phyloP scores from a whole-genome alignment of 495 filamentous ascomycete species.

The Lineolata rhizophorae region DNA sequence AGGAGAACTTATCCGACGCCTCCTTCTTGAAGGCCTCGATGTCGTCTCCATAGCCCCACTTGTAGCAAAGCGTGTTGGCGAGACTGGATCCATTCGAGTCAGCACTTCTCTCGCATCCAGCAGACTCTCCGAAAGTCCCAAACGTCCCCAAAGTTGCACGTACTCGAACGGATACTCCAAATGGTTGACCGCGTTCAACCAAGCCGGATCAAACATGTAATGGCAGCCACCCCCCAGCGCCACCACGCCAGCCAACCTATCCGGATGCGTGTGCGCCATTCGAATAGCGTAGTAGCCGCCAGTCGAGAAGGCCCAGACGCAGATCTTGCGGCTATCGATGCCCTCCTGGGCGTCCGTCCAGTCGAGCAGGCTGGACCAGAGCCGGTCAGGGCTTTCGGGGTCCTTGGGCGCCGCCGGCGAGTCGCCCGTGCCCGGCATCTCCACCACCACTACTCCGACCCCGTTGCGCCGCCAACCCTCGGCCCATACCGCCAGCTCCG shows the following conservation, averaged over 20 bases:
- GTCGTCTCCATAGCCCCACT: conserved; percentile 40
- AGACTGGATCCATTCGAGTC: too few relatives aligned
- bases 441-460: conserved; percentile 30
- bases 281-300: conserved; percentile 63
- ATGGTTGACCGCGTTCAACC: conserved; percentile 43
- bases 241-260: conserved; percentile 34
- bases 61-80: conserved; percentile 40
- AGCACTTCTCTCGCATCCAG: too few relatives aligned
- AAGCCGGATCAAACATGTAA: conserved; percentile 41
- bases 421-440: conserved; percentile 67
- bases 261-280: conserved; percentile 46
- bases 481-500: conserved; percentile 52
- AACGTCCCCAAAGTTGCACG: too few relatives aligned
- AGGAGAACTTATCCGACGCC: conserved; percentile 46
- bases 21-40: conserved; percentile 36
- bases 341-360: conserved; percentile 36
- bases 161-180: conserved; percentile 61
- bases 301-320: conserved; percentile 50
- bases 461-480: conserved; percentile 44
- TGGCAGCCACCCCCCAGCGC: conserved; percentile 54
- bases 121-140: too few relatives aligned
- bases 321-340: conserved; percentile 39
- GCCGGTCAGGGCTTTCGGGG: conserved; percentile 26
- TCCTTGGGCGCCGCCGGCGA: conserved; percentile 42
- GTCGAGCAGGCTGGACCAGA: conserved; percentile 42